A percentile compares a stretch with the other conserved stretches of the same genome.
phyloP scores from a whole-genome alignment of 2,329 filamentous ascomycete genomes.

The Ophiocordyceps sinensis region DNA sequence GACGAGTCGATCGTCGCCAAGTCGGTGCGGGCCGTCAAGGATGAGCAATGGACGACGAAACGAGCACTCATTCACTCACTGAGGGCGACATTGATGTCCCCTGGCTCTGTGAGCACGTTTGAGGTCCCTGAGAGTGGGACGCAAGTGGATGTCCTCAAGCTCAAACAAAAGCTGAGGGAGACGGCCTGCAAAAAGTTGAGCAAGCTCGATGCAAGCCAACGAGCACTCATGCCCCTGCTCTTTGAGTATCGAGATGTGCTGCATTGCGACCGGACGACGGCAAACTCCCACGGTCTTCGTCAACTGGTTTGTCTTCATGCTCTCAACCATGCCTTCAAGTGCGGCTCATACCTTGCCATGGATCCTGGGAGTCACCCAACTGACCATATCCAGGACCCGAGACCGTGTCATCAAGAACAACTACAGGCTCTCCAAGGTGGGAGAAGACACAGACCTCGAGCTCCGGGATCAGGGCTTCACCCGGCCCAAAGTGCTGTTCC shows the following conservation, averaged over 20 bases:
- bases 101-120: slow-evolving; percentile 22
- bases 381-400: slow-evolving; percentile 43
- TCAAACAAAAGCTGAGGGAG: slow-evolving; percentile 57
- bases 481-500: slow-evolving; percentile 78
- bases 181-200: slow-evolving; percentile 37
- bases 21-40: slow-evolving; percentile 35
- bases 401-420: slow-evolving; percentile 91
- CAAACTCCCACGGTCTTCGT: slow-evolving; percentile 55
- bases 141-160: slow-evolving; percentile 33
- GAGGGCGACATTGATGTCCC: slow-evolving; percentile 31
- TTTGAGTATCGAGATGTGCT: slow-evolving; percentile 76
- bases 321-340: slow-evolving; percentile 86
- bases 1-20: slow-evolving; percentile 44
- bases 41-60: slow-evolving; percentile 34
- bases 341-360: slow-evolving; percentile 8
- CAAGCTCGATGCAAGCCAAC: slow-evolving; percentile 46
- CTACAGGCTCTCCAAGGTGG: slow-evolving; percentile 55
- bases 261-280: slow-evolving; percentile 54
- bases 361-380: neutral
- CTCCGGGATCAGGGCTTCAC: slow-evolving; percentile 91
- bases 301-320: slow-evolving; percentile 67
- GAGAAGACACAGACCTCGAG: slow-evolving; percentile 51
- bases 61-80: slow-evolving; percentile 31
- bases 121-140: slow-evolving; percentile 18
- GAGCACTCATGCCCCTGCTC: slow-evolving; percentile 52